These are phyloP conservation scores for Cercophora sp. DNA, from an alignment of 495 filamentous ascomycete genomes.

Conservation along the genomic window DNA sequence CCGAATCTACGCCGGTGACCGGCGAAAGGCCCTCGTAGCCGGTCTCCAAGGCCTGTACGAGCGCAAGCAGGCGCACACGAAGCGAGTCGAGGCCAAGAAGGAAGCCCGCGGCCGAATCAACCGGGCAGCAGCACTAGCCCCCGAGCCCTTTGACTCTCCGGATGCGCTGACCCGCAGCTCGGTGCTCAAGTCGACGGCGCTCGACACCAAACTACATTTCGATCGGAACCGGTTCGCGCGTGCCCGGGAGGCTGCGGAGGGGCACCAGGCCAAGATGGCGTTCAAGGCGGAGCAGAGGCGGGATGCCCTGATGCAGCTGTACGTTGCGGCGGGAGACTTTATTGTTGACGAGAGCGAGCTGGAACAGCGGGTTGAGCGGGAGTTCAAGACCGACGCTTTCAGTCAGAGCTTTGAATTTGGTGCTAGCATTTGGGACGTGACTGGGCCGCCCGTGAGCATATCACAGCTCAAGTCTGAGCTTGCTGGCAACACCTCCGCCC, in stretches of 20 bases:
- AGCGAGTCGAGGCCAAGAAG: slow-evolving; percentile 6
- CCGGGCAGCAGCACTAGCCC: slow-evolving; percentile 27
- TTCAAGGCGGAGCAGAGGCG: slow-evolving; percentile 36
- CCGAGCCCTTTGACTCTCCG: slow-evolving; percentile 41
- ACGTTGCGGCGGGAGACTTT: slow-evolving; percentile 43
- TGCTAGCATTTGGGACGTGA: slow-evolving; percentile 44
- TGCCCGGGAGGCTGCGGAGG: slow-evolving; percentile 22
- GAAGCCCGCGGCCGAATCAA: slow-evolving; percentile 17
- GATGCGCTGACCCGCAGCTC: slow-evolving; percentile 41
- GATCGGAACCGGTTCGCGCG: slow-evolving; percentile 35
- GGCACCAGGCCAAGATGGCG: slow-evolving; percentile 16
- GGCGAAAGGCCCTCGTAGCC: slow-evolving; percentile 32
- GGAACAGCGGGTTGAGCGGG: slow-evolving; percentile 29
- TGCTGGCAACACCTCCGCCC: no score
- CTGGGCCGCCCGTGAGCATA: no score
- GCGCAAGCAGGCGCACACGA: slow-evolving; percentile 30
- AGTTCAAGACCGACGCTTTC: slow-evolving; percentile 31
- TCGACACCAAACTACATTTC: slow-evolving; percentile 22
- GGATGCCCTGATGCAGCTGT: slow-evolving; percentile 45
- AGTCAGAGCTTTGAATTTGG: slow-evolving; percentile 14
- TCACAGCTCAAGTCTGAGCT: no score
- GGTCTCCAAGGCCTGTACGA: slow-evolving; percentile 37
- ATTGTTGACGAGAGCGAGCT: slow-evolving; percentile 45
- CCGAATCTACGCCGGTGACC: slow-evolving; percentile 32
- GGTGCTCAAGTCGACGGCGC: slow-evolving; percentile 27